Percentiles rank a stretch among this genome's conserved stretches.
phyloP scores from a whole-genome alignment of 2,329 filamentous ascomycete genomes.

The Aspergillus tamarii region DNA sequence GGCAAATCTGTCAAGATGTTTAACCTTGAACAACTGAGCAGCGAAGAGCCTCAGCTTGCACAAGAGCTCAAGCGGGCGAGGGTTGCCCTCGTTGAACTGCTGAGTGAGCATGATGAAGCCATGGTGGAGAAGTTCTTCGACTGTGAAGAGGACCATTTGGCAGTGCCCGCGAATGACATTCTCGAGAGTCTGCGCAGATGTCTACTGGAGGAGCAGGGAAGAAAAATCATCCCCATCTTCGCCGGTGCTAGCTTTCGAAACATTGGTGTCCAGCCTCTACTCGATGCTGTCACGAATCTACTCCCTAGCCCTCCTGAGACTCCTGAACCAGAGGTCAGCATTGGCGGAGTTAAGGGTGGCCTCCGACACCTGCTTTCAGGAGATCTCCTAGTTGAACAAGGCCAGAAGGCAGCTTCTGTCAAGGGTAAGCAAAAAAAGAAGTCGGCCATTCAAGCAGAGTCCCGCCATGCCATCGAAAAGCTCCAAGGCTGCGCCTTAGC shows the following conservation, averaged over 20 bases:
- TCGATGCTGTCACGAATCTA: constrained; percentile 86
- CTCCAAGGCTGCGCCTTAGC: constrained; percentile 71
- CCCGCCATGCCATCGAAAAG: constrained; percentile 53
- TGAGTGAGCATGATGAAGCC: constrained; percentile 85
- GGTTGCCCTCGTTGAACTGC: constrained; percentile 74
- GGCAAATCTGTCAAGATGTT: constrained; percentile 64
- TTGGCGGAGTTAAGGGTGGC: constrained; percentile 61
- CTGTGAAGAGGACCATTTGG: constrained; percentile 70
- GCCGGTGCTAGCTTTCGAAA: constrained; percentile 92
- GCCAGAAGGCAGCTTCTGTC: constrained; percentile 30
- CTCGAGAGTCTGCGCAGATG: constrained; percentile 74
- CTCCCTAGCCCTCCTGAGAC: constrained; percentile 81
- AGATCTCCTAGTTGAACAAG: constrained; percentile 44
- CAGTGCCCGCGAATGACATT: constrained; percentile 68
- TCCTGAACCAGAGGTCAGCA: constrained; percentile 75
- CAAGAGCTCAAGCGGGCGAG: constrained; percentile 76
- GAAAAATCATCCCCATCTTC: constrained; percentile 81
- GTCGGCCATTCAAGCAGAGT: constrained; percentile 50
- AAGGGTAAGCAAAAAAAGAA: constrained; percentile 51
- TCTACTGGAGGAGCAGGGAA: constrained; percentile 63
- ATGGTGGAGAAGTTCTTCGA: constrained; percentile 86
- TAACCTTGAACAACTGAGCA: constrained; percentile 57
- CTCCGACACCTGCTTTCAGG: constrained; percentile 55
- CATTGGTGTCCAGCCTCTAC: constrained; percentile 87
- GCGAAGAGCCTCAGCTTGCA: constrained; percentile 54